Evolutionary conservation across 305 asterid species (phyloP).

Genomic region (Fraxinus baroniana): DNA sequence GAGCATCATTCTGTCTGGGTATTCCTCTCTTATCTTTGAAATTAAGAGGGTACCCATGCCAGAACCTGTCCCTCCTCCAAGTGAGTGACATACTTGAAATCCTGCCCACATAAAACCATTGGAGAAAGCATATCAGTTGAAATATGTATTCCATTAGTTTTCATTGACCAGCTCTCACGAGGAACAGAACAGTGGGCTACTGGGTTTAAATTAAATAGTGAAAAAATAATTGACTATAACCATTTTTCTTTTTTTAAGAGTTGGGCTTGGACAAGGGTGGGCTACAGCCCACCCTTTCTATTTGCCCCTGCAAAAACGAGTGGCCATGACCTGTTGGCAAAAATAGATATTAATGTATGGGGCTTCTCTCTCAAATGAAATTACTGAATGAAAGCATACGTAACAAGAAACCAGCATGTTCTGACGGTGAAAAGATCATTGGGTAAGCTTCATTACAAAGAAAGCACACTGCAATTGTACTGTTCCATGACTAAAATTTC

Average conservation of each 20-base stretch:
- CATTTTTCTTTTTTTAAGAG: no score
- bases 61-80: slow-evolving; percentile 91
- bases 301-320: neutral
- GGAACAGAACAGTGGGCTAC: neutral
- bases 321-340: neutral
- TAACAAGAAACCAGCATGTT: neutral
- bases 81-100: slow-evolving; percentile 88
- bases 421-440: neutral
- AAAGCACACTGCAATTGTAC: neutral
- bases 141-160: neutral
- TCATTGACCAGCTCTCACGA: neutral
- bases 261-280: no score
- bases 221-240: no score
- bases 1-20: slow-evolving; percentile 92
- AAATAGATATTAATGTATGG: neutral
- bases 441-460: neutral
- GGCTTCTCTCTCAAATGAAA: neutral
- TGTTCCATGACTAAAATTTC: neutral
- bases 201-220: no score
- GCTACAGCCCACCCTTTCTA: no score
- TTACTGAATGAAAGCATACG: neutral
- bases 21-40: slow-evolving; percentile 86
- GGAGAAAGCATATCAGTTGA: neutral
- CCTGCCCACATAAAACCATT: slow-evolving; percentile 44
- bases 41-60: slow-evolving; percentile 92